Evolutionary conservation across 2,329 filamentous ascomycete species (phyloP).

Genomic region (Xylariaceae sp.): DNA sequence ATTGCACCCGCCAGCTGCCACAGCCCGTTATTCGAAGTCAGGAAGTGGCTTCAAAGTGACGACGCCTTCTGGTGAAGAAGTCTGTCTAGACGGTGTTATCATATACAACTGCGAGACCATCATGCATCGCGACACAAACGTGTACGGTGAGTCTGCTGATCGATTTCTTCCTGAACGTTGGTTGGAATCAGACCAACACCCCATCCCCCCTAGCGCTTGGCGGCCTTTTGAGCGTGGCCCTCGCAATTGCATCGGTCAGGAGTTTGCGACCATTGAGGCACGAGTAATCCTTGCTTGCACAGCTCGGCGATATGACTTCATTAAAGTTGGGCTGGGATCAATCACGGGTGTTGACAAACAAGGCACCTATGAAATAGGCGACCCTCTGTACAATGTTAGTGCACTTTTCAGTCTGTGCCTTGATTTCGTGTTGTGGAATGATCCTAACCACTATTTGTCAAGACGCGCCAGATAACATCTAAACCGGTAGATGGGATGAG

Average conservation of each 20-base stretch:
- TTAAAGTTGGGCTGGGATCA: not conserved
- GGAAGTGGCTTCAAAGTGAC: constrained; percentile 31
- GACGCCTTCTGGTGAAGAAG: constrained; percentile 26
- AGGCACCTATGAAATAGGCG: no score
- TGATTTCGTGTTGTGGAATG: no score
- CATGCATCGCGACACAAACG: constrained; percentile 35
- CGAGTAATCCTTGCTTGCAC: constrained; percentile 22
- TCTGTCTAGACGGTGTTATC: constrained; percentile 36
- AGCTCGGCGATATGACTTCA: not conserved
- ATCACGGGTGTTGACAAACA: not conserved
- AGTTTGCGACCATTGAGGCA: constrained; percentile 44
- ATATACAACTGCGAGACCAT: constrained; percentile 35
- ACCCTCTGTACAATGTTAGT: no score
- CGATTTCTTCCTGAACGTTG: constrained; percentile 42
- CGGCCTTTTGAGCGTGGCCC: constrained; percentile 33
- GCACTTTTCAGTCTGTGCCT: no score
- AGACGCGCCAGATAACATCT: no score
- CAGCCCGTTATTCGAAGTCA: constrained; percentile 28
- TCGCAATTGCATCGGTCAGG: constrained; percentile 54
- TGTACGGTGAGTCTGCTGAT: constrained; percentile 35
- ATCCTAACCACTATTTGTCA: no score
- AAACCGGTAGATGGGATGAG: no score
- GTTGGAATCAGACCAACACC: constrained; percentile 17
- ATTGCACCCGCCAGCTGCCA: constrained; percentile 34
- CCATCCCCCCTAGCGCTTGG: not conserved